Base-by-base conservation (phyloP, 2,329 filamentous ascomycete genomes). In the Tolypocladium sp. region DNA sequence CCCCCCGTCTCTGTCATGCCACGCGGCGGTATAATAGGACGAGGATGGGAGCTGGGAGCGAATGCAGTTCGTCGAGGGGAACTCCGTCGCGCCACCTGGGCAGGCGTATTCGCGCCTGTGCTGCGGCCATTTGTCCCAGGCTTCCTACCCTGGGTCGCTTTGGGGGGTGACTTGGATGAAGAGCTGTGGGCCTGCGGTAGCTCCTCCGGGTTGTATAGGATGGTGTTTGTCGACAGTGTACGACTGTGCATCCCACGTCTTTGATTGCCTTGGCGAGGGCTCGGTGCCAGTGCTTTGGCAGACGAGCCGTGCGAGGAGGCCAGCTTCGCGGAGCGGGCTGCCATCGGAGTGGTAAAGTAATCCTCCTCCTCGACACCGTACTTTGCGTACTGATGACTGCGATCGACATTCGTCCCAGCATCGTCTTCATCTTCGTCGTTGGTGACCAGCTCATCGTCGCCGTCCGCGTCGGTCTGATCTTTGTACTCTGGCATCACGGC, bases 391-490 rank as follows among this genome's bases (percentile, higher is more conserved):
- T 64, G 64, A 46, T 65, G 64, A 57, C 70, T 71, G 59, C 74
- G 69, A 22, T 67, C 70, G n/a, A 68, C 70, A 64, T 81, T 75
- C 64, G 76, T 76, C 17, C 69, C 73, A 20, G 79, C 77, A 56
- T 85, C 80, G 58, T 84, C 82, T 49, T 87, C 82, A 38, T 86
- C 85, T 59, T 92, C 89, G 59, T 91, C 89, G 59, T 92, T 90
- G 4, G 89, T 92, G 15, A 90, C 82, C n/a, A 92, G 77, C 71
- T 97, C 92, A 66, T 96, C 92, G 67, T 97, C 92, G 0, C 91
- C 91, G 69, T 96, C 91, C 8, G 87, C 90, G 67, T 94, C 91
- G 0, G 90, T 92, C 60, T 92, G 86, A 52, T 83, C 80, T 63
- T 81, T 81, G 56, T 79, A 75, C 30, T 77, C 67, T 71, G 77